Evolutionary conservation across 306 rosid genomes (phyloP).

Genomic region (Pyrus bretschneideri): DNA sequence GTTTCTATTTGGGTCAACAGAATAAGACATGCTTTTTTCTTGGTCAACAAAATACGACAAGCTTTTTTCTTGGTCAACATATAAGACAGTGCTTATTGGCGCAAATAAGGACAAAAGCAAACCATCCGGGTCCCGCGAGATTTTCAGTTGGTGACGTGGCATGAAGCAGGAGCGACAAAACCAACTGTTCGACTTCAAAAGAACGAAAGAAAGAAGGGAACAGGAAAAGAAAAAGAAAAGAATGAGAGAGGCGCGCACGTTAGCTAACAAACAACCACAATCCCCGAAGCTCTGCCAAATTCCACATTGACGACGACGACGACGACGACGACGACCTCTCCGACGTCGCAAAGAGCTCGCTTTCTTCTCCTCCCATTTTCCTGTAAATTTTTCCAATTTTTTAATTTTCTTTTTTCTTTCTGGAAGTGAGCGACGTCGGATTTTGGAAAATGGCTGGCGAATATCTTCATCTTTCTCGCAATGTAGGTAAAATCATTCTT

Average conservation of each 20-base stretch:
- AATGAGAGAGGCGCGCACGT: slow-evolving; percentile 39
- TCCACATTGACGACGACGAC: slow-evolving; percentile 29
- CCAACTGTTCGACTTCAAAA: neutral
- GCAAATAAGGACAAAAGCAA: slow-evolving; percentile 37
- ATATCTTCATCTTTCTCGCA: slow-evolving; percentile 19
- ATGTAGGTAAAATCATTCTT: slow-evolving; percentile 25
- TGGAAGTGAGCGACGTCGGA: slow-evolving; percentile 16
- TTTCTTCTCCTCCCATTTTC: neutral
- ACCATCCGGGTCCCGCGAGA: slow-evolving; percentile 47
- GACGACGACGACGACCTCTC: slow-evolving; percentile 24
- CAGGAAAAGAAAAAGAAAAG: neutral
- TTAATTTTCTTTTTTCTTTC: neutral
- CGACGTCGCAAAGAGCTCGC: neutral
- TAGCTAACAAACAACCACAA: slow-evolving; percentile 3
- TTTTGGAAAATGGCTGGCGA: slow-evolving; percentile 19
- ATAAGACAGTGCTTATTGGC: neutral
- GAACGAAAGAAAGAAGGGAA: neutral
- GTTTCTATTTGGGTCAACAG: neutral
- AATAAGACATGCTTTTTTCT: neutral
- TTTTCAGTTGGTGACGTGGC: slow-evolving; percentile 59
- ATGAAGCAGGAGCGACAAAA: slow-evolving; percentile 11
- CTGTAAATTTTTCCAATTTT: neutral
- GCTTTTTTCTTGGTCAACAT: neutral
- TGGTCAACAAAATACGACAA: neutral
- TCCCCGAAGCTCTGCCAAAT: slow-evolving; percentile 17